Evolutionary conservation across 2,329 filamentous ascomycete species (phyloP).

Genomic region (Cytospora paraplurivora): DNA sequence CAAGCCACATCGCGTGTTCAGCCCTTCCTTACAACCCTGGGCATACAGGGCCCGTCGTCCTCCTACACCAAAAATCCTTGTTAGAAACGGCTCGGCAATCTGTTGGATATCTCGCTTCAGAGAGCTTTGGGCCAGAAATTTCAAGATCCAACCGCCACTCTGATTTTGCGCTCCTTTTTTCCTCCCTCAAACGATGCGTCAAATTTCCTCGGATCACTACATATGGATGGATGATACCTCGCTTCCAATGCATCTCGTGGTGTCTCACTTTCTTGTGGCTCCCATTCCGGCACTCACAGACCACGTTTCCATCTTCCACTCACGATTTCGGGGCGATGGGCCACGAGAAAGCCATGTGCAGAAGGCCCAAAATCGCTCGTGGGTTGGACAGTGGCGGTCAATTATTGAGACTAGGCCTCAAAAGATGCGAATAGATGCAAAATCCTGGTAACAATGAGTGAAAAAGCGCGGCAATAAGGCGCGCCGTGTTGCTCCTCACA

Average conservation of each 20-base stretch:
- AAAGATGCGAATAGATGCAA: slow-evolving; percentile 25
- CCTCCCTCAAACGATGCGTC: not conserved
- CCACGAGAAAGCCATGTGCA: slow-evolving; percentile 30
- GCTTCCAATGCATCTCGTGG: slow-evolving; percentile 13
- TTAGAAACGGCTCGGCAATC: slow-evolving; percentile 2
- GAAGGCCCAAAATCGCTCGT: not conserved
- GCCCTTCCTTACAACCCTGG: slow-evolving; percentile 18
- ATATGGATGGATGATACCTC: not conserved
- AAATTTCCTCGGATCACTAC: not conserved
- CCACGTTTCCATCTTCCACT: slow-evolving; percentile 14
- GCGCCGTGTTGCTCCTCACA: slow-evolving; percentile 13
- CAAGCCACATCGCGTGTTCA: slow-evolving; percentile 30
- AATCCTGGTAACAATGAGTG: slow-evolving; percentile 22
- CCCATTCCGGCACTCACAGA: slow-evolving; percentile 1
- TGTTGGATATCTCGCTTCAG: not conserved
- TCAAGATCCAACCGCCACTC: not conserved
- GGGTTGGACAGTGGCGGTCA: slow-evolving; percentile 34
- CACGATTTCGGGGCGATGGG: slow-evolving; percentile 12
- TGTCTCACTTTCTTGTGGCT: slow-evolving; percentile 20
- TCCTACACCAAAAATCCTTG: not conserved
- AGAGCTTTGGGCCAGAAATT: not conserved
- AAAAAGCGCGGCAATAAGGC: slow-evolving; percentile 20
- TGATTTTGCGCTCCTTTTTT: not conserved
- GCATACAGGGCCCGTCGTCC: not conserved
- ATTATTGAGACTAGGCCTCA: slow-evolving; percentile 29